Conservation (phyloP, 108 stramenopile species). For the Chaetoceros muelleri region DNA sequence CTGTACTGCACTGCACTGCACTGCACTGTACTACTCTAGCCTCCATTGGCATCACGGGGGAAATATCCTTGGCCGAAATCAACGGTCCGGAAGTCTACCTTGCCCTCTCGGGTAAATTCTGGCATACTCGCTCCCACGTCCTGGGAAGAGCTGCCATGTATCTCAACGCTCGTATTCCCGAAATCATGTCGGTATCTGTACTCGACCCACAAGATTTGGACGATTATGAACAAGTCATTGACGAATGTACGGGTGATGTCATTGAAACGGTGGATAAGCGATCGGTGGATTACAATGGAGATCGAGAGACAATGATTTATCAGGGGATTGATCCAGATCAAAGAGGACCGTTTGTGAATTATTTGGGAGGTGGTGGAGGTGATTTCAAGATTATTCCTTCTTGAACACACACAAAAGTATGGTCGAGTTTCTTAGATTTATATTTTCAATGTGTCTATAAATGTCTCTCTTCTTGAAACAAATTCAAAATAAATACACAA, state of each 20-base stretch:
- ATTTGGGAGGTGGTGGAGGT: constrained; percentile 8
- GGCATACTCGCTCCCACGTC: constrained; percentile 61
- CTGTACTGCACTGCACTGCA: too few species aligned
- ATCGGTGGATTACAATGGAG: constrained; percentile 59
- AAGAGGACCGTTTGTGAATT: constrained; percentile 48
- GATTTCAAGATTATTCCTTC: background rate
- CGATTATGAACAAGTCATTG: constrained; percentile 58
- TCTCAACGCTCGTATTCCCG: constrained; percentile 66
- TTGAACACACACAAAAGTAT: too few species aligned
- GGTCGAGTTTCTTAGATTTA: too few species aligned
- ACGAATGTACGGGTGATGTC: constrained; percentile 61
- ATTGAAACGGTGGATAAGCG: constrained; percentile 40
- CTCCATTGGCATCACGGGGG: constrained; percentile 43
- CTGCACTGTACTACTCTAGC: too few species aligned
- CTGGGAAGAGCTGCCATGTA: constrained; percentile 74
- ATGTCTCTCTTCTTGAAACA: too few species aligned
- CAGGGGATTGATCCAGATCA: constrained; percentile 72
- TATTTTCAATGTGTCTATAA: too few species aligned
- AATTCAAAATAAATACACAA: constrained; percentile 73
- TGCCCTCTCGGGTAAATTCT: constrained; percentile 40
- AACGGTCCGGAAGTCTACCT: constrained; percentile 54
- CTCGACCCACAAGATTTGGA: constrained; percentile 35
- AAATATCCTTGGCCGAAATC: constrained; percentile 48
- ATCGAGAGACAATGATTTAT: constrained; percentile 71
- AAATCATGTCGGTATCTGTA: constrained; percentile 45